A percentile compares a stretch with the other conserved stretches of the same genome.
Conservation (phyloP, 2,329 filamentous ascomycete genomes). For the Herpotrichia juniperi region DNA sequence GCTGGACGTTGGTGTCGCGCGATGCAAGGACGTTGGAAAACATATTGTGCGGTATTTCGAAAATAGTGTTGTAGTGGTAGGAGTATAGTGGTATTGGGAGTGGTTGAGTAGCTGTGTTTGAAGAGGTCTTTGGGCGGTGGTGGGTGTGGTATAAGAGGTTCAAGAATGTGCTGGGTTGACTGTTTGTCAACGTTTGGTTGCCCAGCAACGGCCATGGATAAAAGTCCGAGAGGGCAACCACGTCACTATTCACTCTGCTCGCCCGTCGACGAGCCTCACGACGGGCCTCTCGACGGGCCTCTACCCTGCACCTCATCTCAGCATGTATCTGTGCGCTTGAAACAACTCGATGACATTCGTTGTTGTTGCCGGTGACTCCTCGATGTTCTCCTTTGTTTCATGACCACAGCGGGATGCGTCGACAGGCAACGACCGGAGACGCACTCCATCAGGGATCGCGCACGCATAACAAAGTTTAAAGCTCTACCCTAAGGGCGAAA, state of each 20-base stretch:
- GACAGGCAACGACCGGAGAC: no score
- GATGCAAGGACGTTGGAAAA: slow-evolving; percentile 66
- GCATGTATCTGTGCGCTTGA: not conserved
- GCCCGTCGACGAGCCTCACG: no score
- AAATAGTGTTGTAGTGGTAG: not conserved
- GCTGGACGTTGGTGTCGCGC: slow-evolving; percentile 68
- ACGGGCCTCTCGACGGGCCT: not conserved
- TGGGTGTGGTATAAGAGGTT: not conserved
- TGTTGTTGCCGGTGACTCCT: not conserved
- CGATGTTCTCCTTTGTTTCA: no score
- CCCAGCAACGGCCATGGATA: not conserved
- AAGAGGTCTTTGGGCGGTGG: not conserved
- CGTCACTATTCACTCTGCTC: not conserved
- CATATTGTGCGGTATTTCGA: slow-evolving; percentile 50
- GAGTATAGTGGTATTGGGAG: not conserved
- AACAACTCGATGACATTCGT: not conserved
- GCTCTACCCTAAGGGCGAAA: no score
- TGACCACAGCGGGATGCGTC: no score
- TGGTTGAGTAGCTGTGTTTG: no score
- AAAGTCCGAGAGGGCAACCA: slow-evolving; percentile 1
- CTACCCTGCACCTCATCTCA: not conserved
- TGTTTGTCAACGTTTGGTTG: not conserved
- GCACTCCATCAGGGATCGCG: no score
- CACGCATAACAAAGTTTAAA: no score
- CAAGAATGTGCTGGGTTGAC: not conserved